Conservation (phyloP, 257 asterid genomes). For the Prunella vulgaris region DNA sequence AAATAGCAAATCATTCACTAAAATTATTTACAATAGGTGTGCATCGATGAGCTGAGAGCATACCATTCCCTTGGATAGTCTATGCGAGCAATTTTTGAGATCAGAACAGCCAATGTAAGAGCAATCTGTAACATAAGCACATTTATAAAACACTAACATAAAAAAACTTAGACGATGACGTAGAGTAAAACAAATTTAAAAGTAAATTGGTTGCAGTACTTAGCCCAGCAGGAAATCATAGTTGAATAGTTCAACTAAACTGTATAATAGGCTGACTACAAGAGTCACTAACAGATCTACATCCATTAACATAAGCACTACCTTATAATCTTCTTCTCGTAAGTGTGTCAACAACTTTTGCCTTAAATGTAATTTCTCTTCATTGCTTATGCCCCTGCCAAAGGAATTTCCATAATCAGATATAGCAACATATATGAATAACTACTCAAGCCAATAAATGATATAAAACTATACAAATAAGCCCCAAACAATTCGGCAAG, state of each 20-base stretch:
- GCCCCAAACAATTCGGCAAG: background rate
- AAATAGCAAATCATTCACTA: background rate
- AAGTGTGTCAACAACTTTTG: conserved; percentile 76
- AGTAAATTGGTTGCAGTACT: conserved; percentile 2
- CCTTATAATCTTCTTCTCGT: conserved; percentile 93
- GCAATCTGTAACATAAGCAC: conserved; percentile 63
- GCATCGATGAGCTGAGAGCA: conserved; percentile 13
- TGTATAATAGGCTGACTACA: background rate
- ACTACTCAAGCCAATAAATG: background rate
- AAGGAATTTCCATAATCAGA: conserved; percentile 24
- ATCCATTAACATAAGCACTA: conserved; percentile 22
- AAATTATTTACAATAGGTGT: background rate
- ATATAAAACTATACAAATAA: background rate
- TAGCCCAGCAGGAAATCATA: conserved; percentile 8
- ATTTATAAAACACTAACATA: background rate
- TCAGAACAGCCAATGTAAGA: conserved; percentile 76
- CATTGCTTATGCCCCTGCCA: conserved; percentile 79
- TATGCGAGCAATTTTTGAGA: conserved; percentile 92
- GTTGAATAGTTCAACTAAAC: conserved; percentile 15
- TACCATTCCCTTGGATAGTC: conserved; percentile 99
- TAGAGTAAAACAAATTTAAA: conserved; percentile 16
- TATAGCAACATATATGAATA: conserved; percentile 14
- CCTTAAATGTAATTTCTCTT: conserved; percentile 84
- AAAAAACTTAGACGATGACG: background rate
- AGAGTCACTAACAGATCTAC: background rate